Base-by-base conservation (phyloP, 73 alveolate genomes). In the Symbiodinium pilosum region DNA sequence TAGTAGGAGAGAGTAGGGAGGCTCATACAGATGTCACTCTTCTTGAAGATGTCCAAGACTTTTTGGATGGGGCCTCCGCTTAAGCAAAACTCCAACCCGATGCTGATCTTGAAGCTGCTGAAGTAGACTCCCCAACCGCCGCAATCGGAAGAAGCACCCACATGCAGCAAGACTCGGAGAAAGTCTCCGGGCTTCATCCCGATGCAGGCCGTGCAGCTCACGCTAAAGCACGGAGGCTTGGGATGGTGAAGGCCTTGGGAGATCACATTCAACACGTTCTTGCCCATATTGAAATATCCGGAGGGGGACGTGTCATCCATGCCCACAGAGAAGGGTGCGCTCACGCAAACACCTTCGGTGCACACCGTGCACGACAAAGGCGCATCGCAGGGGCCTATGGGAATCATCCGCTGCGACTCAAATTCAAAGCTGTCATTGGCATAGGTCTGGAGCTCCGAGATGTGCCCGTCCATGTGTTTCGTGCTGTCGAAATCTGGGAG, bases 151-250 rank as follows among this genome's bases (percentile, higher is more conserved):
- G 81, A 64, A 4, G 81, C 32, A 7, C 81, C 81, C 81, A 64
- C 81, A 26, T 26, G 30, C 39, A 64, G 81, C 39, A 64, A 9
- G 36, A 64, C 30, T 12, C 8, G 9, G 39, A 64, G 16, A 34
- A 64, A 64, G 81, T 64, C 81, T 34, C 81, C 81, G 81, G 81
- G 81, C 36, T 64, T 64, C 81, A 64, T 4, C 36, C 81, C 81
- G 81, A 64, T 64, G 32, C 81, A 64, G 36, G 81, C 81, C 32
- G 30, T 4, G 32, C 81, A 64, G 32, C 36, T 64, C 81, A 11
- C 81, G 81, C 81, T 64, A 34, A 64, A 64, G 81, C 81, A 64
- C 36, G 81, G 81, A 12, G 81, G 30, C 39, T 64, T 64, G 81
- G 81, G 39, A 64, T 26, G 39, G 38, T 12, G 9, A 9, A 64